phyloP scores from a whole-genome alignment of 2,329 filamentous ascomycete species.

The Stagonosporopsis chrysanthemi region DNA sequence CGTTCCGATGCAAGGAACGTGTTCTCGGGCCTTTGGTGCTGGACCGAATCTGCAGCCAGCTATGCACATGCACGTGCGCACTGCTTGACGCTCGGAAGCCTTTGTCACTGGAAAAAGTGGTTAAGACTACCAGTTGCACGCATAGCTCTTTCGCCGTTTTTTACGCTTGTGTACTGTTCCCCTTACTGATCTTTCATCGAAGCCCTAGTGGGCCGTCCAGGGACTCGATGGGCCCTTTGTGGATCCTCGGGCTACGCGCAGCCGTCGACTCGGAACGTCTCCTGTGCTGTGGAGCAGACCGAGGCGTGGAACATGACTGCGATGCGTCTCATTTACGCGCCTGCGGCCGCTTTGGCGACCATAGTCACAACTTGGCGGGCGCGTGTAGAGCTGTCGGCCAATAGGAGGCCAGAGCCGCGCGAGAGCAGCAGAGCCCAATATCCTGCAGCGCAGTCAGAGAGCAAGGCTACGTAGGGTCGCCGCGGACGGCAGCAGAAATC shows the following conservation, averaged over 20 bases:
- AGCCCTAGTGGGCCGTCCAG: slow-evolving; percentile 5
- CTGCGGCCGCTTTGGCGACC: slow-evolving; percentile 32
- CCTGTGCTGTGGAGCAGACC: slow-evolving; percentile 9
- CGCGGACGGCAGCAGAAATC: slow-evolving; percentile 16
- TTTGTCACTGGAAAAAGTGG: background rate
- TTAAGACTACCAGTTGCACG: too few species aligned
- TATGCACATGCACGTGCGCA: background rate
- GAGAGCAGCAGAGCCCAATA: slow-evolving; percentile 24
- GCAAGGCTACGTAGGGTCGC: slow-evolving; percentile 34
- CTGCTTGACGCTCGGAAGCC: background rate
- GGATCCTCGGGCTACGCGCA: slow-evolving; percentile 8
- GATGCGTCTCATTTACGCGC: slow-evolving; percentile 30
- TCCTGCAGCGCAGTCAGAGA: slow-evolving; percentile 22
- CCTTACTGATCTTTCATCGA: background rate
- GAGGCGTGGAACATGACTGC: slow-evolving; percentile 18
- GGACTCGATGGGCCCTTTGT: slow-evolving; percentile 7
- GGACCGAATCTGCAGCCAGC: slow-evolving; percentile 10
- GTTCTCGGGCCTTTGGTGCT: slow-evolving; percentile 8
- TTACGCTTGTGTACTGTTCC: background rate
- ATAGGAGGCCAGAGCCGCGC: slow-evolving; percentile 27
- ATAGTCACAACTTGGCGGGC: slow-evolving; percentile 24
- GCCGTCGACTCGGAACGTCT: slow-evolving; percentile 19
- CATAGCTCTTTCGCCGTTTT: background rate
- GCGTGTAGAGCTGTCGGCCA: slow-evolving; percentile 36
- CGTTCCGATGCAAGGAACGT: slow-evolving; percentile 3